These are phyloP conservation scores for Penicillium sp. DNA, from an alignment of 2,329 filamentous ascomycete genomes.

Conservation along the genomic window DNA sequence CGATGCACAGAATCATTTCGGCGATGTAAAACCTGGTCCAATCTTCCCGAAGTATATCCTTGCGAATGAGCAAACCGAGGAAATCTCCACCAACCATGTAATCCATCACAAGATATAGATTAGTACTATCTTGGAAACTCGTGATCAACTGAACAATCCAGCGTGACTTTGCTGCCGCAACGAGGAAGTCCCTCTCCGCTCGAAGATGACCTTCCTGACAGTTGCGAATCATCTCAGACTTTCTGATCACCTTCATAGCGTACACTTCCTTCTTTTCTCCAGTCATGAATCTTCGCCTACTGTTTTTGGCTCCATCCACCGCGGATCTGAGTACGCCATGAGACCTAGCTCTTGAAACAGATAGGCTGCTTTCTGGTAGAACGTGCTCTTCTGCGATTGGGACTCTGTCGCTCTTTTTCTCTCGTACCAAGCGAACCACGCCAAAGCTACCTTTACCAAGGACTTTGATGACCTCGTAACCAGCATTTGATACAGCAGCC, in stretches of 20 bases:
- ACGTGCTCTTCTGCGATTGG: constrained; percentile 12
- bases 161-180: constrained; percentile 78
- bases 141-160: constrained; percentile 88
- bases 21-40: constrained; percentile 84
- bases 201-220: constrained; percentile 89
- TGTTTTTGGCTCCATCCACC: constrained; percentile 20
- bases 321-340: constrained; percentile 11
- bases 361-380: not conserved
- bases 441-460: constrained; percentile 94
- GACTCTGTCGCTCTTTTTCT: constrained; percentile 32
- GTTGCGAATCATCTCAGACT: constrained; percentile 86
- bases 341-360: not conserved
- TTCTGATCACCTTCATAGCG: constrained; percentile 96
- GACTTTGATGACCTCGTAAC: constrained; percentile 78
- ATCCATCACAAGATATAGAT: constrained; percentile 93
- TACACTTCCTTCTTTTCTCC: constrained; percentile 62
- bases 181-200: constrained; percentile 87
- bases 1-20: constrained; percentile 93
- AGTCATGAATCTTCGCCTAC: constrained; percentile 30
- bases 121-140: constrained; percentile 81
- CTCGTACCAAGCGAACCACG: constrained; percentile 79
- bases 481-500: constrained; percentile 54
- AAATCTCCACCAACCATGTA: constrained; percentile 98
- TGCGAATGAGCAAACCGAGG: constrained; percentile 77
- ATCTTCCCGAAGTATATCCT: constrained; percentile 75